phyloP scores from a whole-genome alignment of 225 moss, liverwort and hornwort genomes.

The Lunularia cruciata region DNA sequence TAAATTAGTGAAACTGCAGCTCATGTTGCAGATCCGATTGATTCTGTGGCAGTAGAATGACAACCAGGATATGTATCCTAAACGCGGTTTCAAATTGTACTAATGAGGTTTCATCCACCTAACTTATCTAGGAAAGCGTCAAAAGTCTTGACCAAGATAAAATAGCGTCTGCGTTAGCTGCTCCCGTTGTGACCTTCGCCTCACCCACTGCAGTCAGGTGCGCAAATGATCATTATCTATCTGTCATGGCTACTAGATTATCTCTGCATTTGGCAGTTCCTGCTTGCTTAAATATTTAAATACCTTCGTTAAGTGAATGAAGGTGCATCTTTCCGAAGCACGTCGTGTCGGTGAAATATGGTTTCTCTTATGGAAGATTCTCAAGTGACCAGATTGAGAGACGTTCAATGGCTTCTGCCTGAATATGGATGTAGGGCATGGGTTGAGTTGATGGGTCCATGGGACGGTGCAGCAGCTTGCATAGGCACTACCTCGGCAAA shows the following conservation, averaged over 20 bases:
- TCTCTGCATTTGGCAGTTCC: too few species aligned
- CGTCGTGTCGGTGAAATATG: too few species aligned
- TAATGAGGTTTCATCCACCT: not conserved
- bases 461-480: slow-evolving; percentile 92
- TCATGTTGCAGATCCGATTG: not conserved
- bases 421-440: slow-evolving; percentile 61
- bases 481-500: slow-evolving; percentile 89
- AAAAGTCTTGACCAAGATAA: slow-evolving; percentile 57
- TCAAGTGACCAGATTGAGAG: too few species aligned
- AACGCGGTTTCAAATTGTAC: too few species aligned
- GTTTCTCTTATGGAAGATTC: too few species aligned
- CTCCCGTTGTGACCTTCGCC: slow-evolving; percentile 88
- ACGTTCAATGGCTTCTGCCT: too few species aligned
- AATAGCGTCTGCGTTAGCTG: slow-evolving; percentile 57
- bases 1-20: slow-evolving; percentile 12
- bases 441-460: slow-evolving; percentile 77
- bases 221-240: not conserved
- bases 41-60: too few species aligned
- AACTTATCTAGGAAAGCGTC: slow-evolving; percentile 61
- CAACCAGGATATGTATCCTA: too few species aligned
- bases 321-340: too few species aligned
- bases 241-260: too few species aligned
- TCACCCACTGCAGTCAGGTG: slow-evolving; percentile 97
- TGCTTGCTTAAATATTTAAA: too few species aligned
- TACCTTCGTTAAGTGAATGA: too few species aligned